phyloP scores from a whole-genome alignment of 1,284 basidiomycete species.

The Sporisorium sorghi region DNA sequence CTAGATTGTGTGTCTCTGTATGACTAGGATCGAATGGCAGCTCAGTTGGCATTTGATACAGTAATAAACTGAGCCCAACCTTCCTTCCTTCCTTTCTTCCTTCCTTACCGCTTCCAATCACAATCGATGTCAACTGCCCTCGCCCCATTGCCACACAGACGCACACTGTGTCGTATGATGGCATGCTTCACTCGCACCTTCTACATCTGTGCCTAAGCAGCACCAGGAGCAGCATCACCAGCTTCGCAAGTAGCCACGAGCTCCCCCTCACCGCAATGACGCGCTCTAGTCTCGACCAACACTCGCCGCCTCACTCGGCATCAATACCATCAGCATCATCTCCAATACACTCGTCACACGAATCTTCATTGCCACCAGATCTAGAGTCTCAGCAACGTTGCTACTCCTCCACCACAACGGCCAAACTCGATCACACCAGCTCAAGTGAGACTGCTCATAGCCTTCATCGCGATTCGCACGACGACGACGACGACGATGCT shows the following conservation, averaged over 20 bases:
- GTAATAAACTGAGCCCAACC: no score
- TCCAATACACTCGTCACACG: slow-evolving; percentile 13
- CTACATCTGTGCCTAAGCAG: neutral
- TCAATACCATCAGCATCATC: slow-evolving; percentile 13
- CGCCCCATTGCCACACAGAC: neutral
- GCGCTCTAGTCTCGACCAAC: slow-evolving; percentile 7
- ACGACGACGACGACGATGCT: neutral
- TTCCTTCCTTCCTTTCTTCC: neutral
- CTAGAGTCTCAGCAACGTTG: slow-evolving; percentile 14
- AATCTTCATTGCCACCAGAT: slow-evolving; percentile 21
- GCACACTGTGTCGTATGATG: neutral
- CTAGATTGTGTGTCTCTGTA: no score
- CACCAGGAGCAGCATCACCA: neutral
- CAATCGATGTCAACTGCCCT: neutral
- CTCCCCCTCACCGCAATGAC: slow-evolving; percentile 10
- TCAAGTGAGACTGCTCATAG: slow-evolving; percentile 11
- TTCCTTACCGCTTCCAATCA: no score
- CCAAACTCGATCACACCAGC: slow-evolving; percentile 17
- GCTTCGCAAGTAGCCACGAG: neutral
- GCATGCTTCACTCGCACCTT: neutral
- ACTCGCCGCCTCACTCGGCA: neutral
- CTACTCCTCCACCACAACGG: neutral
- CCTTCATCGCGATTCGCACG: slow-evolving; percentile 14
- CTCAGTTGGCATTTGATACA: no score
- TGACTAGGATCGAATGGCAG: no score